Conservation (phyloP, 306 rosid genomes). For the Vachellia collinsii region DNA sequence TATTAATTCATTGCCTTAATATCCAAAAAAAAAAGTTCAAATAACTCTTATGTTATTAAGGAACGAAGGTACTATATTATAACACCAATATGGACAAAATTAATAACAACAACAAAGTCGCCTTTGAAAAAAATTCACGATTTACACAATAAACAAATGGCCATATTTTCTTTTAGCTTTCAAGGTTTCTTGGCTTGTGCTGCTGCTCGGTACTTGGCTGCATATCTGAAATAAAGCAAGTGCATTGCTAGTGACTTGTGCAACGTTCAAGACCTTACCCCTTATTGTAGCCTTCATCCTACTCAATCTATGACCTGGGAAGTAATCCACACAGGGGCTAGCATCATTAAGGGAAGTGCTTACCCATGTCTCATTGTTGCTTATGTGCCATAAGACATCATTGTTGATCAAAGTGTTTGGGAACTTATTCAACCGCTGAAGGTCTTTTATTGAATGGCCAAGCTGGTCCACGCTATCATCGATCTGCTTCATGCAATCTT, state of each 20-base stretch:
- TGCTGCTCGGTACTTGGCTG: background rate
- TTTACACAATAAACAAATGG: background rate
- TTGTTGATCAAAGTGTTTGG: background rate
- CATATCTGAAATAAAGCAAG: background rate
- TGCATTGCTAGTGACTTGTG: background rate
- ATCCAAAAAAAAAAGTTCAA: too few species aligned
- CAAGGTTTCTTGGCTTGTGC: conserved; percentile 27
- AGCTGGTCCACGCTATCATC: background rate
- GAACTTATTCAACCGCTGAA: background rate
- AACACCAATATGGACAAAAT: background rate
- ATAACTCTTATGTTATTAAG: too few species aligned
- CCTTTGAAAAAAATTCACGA: background rate
- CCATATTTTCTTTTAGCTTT: background rate
- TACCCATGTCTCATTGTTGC: background rate
- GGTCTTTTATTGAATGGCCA: background rate
- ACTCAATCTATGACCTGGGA: background rate
- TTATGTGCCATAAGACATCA: background rate
- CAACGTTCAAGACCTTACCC: background rate
- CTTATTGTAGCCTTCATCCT: background rate
- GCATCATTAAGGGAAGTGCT: background rate
- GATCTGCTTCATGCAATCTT: background rate
- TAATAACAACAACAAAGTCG: background rate
- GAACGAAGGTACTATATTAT: too few species aligned
- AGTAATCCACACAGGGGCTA: background rate
- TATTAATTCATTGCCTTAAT: too few species aligned